Percentiles rank a stretch among this genome's conserved stretches.
Evolutionary conservation across 495 filamentous ascomycete species (phyloP).

Genomic region (Xylaria venustula): DNA sequence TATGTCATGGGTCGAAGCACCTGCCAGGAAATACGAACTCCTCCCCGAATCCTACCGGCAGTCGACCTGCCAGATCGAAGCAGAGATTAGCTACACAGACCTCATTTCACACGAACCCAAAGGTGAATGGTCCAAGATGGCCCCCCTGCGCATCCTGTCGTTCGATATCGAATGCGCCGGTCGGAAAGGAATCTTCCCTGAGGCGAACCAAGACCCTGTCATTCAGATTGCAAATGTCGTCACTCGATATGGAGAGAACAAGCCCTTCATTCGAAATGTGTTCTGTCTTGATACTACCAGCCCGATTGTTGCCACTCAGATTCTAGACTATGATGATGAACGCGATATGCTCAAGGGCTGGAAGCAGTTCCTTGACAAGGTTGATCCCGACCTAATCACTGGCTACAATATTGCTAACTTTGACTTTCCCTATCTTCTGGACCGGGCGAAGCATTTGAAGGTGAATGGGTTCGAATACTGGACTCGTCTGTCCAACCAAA

Average conservation of each 20-base stretch:
- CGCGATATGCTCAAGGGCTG: constrained; percentile 83
- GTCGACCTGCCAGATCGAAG: constrained; percentile 96
- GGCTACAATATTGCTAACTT: constrained; percentile 99
- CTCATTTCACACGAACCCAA: constrained; percentile 85
- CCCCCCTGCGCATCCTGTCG: constrained; percentile 84
- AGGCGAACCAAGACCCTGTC: constrained; percentile 85
- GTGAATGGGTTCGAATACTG: constrained; percentile 74
- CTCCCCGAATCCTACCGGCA: constrained; percentile 59
- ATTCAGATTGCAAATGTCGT: constrained; percentile 99
- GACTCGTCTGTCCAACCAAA: constrained; percentile 67
- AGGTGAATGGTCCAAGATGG: constrained; percentile 98
- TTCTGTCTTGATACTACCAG: constrained; percentile 91
- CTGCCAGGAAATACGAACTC: constrained; percentile 68
- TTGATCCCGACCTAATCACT: constrained; percentile 96
- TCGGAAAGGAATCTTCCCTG: constrained; percentile 94
- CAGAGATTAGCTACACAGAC: constrained; percentile 73
- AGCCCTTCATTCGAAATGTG: constrained; percentile 94
- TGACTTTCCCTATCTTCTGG: constrained; percentile 95
- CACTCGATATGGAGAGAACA: constrained; percentile 90
- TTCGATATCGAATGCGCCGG: constrained; percentile 99
- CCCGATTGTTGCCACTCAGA: constrained; percentile 89
- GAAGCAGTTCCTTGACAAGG: constrained; percentile 85
- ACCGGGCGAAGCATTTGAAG: constrained; percentile 83
- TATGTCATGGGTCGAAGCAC: constrained; percentile 97
- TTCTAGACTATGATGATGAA: constrained; percentile 78